These are phyloP conservation scores for Camelina laxa DNA, from an alignment of 345 rosid species.

Conservation along the genomic window DNA sequence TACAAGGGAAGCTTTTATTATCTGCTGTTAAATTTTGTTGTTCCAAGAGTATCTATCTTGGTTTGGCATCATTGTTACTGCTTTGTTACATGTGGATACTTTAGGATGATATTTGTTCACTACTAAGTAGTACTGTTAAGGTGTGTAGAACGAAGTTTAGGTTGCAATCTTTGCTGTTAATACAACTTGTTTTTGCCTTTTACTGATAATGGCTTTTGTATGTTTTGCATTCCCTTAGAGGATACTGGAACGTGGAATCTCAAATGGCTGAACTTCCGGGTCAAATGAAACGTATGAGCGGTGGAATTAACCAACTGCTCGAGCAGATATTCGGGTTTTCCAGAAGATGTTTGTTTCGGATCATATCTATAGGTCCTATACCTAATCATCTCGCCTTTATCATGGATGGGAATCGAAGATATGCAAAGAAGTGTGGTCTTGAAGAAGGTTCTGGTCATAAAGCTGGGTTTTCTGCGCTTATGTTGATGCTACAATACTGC, in stretches of 20 bases:
- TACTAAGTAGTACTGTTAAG: neutral
- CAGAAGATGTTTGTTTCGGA: conserved; percentile 53
- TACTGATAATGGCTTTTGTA: neutral
- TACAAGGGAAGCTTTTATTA: neutral
- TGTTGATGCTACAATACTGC: conserved; percentile 67
- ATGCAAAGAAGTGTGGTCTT: conserved; percentile 45
- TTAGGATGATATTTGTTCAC: neutral
- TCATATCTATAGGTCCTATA: conserved; percentile 57
- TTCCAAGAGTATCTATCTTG: neutral
- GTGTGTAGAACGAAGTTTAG: neutral
- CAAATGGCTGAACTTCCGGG: conserved; percentile 27
- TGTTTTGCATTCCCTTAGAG: conserved; percentile 2
- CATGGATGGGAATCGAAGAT: conserved; percentile 59
- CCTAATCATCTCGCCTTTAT: conserved; percentile 71
- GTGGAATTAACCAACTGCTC: conserved; percentile 32
- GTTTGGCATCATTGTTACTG: conserved; percentile 2
- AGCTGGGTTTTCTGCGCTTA: conserved; percentile 66
- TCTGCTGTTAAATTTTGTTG: neutral
- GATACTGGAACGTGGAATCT: conserved; percentile 28
- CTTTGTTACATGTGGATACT: neutral
- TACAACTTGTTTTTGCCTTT: neutral
- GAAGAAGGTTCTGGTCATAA: conserved; percentile 44
- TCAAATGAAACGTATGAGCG: conserved; percentile 1
- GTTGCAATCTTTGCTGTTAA: neutral
- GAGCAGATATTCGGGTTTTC: conserved; percentile 38